These are phyloP conservation scores for Rhizopus delemar DNA, from an alignment of 371 early-diverging fungal genomes.

Conservation along the genomic window DNA sequence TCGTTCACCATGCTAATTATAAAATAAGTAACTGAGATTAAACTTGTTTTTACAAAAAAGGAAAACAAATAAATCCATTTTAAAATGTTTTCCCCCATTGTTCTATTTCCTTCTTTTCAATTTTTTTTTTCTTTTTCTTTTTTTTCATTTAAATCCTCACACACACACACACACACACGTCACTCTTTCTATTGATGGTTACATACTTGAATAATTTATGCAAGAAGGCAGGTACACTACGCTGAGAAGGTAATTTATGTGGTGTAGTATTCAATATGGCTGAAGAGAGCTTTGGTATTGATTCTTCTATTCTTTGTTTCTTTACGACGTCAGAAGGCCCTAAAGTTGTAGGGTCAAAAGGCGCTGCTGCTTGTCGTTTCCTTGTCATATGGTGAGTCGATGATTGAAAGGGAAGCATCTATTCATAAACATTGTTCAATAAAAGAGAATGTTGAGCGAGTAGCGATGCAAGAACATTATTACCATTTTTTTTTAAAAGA, in stretches of 20 bases:
- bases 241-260: conserved; percentile 22
- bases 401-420: not conserved
- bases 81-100: not conserved
- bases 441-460: no score
- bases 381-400: no score
- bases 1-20: conserved; percentile 69
- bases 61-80: not conserved
- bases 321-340: not conserved
- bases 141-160: not conserved
- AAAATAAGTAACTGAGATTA: not conserved
- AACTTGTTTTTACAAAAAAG: not conserved
- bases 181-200: not conserved
- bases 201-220: conserved; percentile 80
- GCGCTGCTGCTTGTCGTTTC: no score
- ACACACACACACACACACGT: not conserved
- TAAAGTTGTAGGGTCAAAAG: no score
- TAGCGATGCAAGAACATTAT: not conserved
- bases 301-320: not conserved
- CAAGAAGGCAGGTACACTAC: conserved; percentile 80
- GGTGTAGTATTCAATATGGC: not conserved
- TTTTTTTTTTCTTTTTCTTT: conserved; percentile 1
- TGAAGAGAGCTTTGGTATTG: not conserved
- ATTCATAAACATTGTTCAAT: not conserved
- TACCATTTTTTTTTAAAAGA: not conserved
- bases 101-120: conserved; percentile 11